phyloP scores from a whole-genome alignment of 768 basidiomycete genomes.

The Boletus barrowsii region DNA sequence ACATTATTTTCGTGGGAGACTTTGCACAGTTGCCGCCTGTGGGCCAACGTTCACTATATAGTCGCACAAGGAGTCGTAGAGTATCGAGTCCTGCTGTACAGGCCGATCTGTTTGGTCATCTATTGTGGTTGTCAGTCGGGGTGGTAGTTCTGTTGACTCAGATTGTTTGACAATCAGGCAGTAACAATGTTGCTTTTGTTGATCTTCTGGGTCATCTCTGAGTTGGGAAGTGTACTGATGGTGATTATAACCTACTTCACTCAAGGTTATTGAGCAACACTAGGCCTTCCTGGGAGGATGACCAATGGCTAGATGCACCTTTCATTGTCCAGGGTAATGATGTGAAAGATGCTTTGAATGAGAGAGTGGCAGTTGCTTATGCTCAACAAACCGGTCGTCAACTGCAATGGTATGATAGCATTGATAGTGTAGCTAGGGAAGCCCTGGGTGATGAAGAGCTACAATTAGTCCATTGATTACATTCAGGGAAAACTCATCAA shows the following conservation, averaged over 20 bases:
- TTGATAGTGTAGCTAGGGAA: too few species aligned
- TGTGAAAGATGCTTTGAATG: neutral
- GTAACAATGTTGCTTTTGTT: neutral
- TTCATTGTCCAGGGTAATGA: neutral
- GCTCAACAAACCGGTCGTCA: too few species aligned
- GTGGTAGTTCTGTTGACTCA: neutral
- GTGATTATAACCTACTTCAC: neutral
- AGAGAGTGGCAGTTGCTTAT: neutral
- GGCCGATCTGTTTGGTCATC: neutral
- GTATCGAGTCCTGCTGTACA: too few species aligned
- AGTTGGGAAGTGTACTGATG: neutral
- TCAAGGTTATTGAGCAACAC: too few species aligned
- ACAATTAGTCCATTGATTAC: too few species aligned
- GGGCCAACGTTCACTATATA: neutral
- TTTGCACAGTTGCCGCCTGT: neutral
- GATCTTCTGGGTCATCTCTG: neutral
- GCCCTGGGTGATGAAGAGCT: too few species aligned
- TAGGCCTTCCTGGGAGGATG: too few species aligned
- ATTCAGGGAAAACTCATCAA: too few species aligned
- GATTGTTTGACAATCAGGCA: neutral
- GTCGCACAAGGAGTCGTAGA: neutral
- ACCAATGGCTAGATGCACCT: neutral
- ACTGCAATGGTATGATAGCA: too few species aligned
- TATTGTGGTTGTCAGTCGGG: neutral
- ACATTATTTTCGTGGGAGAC: neutral